Percentiles rank a stretch among this genome's conserved stretches.
These are phyloP conservation scores for Physcomitrium patens DNA, from an alignment of 225 moss, liverwort and hornwort species.

Conservation along the genomic window DNA sequence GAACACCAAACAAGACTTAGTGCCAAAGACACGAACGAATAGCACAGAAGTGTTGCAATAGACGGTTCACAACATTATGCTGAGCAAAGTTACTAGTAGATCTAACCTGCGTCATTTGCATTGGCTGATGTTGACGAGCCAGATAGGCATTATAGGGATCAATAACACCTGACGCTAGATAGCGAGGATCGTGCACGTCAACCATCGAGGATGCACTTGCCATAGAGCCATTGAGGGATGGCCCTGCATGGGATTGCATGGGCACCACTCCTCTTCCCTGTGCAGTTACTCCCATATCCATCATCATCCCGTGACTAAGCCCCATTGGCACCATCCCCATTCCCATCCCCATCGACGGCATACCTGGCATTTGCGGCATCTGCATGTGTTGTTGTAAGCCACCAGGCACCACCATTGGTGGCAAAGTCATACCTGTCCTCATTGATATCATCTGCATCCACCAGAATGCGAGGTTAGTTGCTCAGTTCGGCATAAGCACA, in stretches of 20 bases:
- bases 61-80: not conserved
- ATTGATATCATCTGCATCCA: constrained; percentile 86
- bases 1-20: not conserved
- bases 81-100: not conserved
- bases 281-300: constrained; percentile 64
- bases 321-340: constrained; percentile 74
- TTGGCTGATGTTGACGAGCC: constrained; percentile 71
- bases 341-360: constrained; percentile 71
- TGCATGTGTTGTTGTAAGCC: constrained; percentile 80
- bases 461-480: constrained; percentile 16
- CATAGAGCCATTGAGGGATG: constrained; percentile 54
- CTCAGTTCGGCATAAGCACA: not conserved
- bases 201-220: constrained; percentile 57
- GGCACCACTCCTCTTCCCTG: constrained; percentile 59
- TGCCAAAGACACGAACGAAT: not conserved
- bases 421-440: constrained; percentile 88
- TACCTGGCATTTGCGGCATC: constrained; percentile 71
- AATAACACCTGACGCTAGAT: constrained; percentile 62
- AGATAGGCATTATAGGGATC: constrained; percentile 68
- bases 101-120: constrained; percentile 79
- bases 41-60: not conserved
- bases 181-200: constrained; percentile 69
- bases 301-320: constrained; percentile 70
- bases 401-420: constrained; percentile 73
- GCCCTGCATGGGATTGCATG: constrained; percentile 54